These are phyloP conservation scores for Globisporangium echinulatum DNA, from an alignment of 352 stramenopile species.

Conservation along the genomic window DNA sequence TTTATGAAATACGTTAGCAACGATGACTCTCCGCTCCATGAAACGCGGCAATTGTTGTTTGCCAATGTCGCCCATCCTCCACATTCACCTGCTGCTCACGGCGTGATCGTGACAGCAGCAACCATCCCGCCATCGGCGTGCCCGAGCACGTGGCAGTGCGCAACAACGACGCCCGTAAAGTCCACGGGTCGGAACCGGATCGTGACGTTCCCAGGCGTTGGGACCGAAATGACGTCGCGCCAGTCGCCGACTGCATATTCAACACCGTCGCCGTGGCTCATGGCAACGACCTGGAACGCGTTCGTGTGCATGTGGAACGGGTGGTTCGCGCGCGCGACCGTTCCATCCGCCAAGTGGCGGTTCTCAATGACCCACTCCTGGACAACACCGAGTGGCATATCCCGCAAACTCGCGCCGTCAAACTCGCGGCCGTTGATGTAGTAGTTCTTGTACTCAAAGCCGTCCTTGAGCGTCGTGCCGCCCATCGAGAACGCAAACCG, in stretches of 20 bases:
- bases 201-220: conserved; percentile 70
- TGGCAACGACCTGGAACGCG: conserved; percentile 72
- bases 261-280: conserved; percentile 54
- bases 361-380: conserved; percentile 78
- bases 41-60: too few species aligned
- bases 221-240: conserved; percentile 74
- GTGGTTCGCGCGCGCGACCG: conserved; percentile 55
- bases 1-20: too few species aligned
- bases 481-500: conserved; percentile 57
- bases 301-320: conserved; percentile 86
- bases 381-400: conserved; percentile 46
- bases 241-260: conserved; percentile 78
- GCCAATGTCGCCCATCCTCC: too few species aligned
- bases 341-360: conserved; percentile 32
- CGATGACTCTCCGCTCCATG: too few species aligned
- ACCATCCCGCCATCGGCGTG: conserved; percentile 84
- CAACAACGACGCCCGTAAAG: conserved; percentile 48
- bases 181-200: conserved; percentile 73
- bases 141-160: conserved; percentile 76
- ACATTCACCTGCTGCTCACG: not conserved
- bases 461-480: conserved; percentile 36
- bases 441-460: conserved; percentile 68
- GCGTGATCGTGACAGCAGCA: conserved; percentile 42
- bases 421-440: conserved; percentile 66
- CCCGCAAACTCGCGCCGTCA: conserved; percentile 32